Conservation (phyloP, 2,329 filamentous ascomycete genomes). For the Didymella sp. region DNA sequence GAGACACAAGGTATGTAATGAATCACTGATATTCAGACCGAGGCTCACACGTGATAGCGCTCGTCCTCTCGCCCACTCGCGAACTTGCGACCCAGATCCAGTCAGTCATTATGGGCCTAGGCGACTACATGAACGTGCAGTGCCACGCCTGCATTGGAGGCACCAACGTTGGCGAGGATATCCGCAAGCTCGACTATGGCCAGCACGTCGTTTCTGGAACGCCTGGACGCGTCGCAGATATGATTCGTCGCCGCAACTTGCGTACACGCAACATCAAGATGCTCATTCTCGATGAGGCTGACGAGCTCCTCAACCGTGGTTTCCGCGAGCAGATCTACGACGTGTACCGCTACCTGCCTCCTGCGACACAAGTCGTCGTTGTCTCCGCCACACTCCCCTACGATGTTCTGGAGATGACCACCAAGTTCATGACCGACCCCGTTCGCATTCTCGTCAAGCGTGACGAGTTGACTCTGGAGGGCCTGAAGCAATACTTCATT, state of each 20-base stretch:
- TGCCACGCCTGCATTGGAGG: constrained; percentile 98
- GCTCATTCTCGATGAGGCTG: constrained; percentile 77
- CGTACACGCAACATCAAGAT: constrained; percentile 80
- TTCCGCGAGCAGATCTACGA: constrained; percentile 99
- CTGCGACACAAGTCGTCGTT: constrained; percentile 97
- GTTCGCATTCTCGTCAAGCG: constrained; percentile 97
- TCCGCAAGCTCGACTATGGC: constrained; percentile 95
- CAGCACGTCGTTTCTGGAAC: constrained; percentile 98
- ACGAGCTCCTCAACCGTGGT: constrained; percentile 85
- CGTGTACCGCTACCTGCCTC: constrained; percentile 95
- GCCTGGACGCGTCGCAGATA: constrained; percentile 91
- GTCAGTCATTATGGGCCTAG: constrained; percentile 98
- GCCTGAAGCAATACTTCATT: constrained; percentile 98
- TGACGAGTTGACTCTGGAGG: constrained; percentile 97
- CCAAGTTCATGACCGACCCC: constrained; percentile 99
- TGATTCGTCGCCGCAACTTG: constrained; percentile 77
- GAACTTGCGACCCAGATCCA: constrained; percentile 98
- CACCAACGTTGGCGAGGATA: constrained; percentile 97
- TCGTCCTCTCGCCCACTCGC: constrained; percentile 93
- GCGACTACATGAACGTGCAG: constrained; percentile 99
- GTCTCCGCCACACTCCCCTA: constrained; percentile 96
- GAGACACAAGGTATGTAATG: constrained; percentile 73
- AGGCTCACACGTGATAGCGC: constrained; percentile 59
- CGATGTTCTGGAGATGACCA: constrained; percentile 98
- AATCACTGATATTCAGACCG: not conserved